Conservation (phyloP, 2,329 filamentous ascomycete genomes). For the Nannizziopsis barbatae region DNA sequence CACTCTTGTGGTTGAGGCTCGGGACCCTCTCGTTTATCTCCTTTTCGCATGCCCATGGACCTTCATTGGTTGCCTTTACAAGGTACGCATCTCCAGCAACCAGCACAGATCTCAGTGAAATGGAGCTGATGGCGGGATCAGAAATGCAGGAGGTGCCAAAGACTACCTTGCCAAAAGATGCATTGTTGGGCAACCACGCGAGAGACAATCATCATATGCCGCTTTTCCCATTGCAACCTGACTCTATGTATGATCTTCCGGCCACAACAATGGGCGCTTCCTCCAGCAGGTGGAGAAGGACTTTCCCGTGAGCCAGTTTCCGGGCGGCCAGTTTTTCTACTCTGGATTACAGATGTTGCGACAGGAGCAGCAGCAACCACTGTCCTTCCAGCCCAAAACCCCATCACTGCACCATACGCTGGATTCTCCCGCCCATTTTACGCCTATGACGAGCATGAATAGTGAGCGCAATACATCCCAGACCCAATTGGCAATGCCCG, state of each 20-base stretch:
- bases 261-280: constrained; percentile 8
- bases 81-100: constrained; percentile 22
- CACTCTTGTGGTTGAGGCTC: too few species aligned
- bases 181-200: constrained; percentile 73
- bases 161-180: constrained; percentile 91
- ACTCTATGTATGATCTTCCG: constrained; percentile 21
- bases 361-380: constrained; percentile 19
- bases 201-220: constrained; percentile 50
- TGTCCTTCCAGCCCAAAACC: too few species aligned
- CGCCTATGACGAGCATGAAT: constrained; percentile 51
- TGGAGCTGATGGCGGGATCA: constrained; percentile 21
- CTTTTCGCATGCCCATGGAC: too few species aligned
- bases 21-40: too few species aligned
- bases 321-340: constrained; percentile 8
- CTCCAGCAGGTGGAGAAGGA: constrained; percentile 20
- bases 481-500: constrained; percentile 17
- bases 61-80: too few species aligned
- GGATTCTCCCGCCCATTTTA: constrained; percentile 49
- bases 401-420: constrained; percentile 37
- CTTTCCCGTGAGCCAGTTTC: constrained; percentile 11
- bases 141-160: constrained; percentile 45
- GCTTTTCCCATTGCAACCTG: constrained; percentile 57
- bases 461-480: constrained; percentile 38
- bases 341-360: background rate
- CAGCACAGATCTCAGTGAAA: constrained; percentile 23